Evolutionary conservation across 2,329 filamentous ascomycete genomes (phyloP), one percentile per base, ranked within the genome.

Genomic region (Fonsecaea nubica): DNA sequence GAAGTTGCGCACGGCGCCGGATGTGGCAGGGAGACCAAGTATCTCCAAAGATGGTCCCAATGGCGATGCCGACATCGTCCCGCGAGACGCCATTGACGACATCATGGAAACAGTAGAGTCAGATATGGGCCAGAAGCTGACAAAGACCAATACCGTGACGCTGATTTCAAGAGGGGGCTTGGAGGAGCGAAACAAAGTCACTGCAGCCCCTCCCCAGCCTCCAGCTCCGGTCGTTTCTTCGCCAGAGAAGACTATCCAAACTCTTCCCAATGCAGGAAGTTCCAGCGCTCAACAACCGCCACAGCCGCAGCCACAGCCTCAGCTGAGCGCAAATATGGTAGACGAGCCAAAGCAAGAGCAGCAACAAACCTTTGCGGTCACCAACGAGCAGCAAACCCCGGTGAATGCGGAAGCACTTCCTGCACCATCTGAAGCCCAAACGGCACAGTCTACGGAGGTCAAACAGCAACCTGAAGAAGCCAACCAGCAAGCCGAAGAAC

Each of bases 131-230:
- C 88, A 88, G 63, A 88, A 86, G 69, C 87, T 92, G 52, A 84
- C 86, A 42, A 82, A 85, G 32, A 86, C 91, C 61, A 85, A 88
- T 58, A 84, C 86, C 30, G 84, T 94, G 7, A 84, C 86, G 42
- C 89, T 92, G 54, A 84, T 96, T 52, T 88, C 95, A 74, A 90
- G 91, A 73, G 93, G 92, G 57, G 92, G 92, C 2, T 86, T 87
- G 38, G 80, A 92, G 77, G 87, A 92, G 62, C 81, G 78, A 66
- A 76, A 77, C 12, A 57, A 56, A 42, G 45, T 38, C 48, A 50
- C 58, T 18, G 58, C 64, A n/a, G 62, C 40, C 30, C 63, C 53
- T 21, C 40, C 50, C 35, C 54, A 35, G 53, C 54, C 65, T 38
- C 35, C 48, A 15, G 40, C 48, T 33, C 52, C 35, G 9, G 32